phyloP scores from a whole-genome alignment of 2,329 filamentous ascomycete genomes.

The Ramularia endophylla region DNA sequence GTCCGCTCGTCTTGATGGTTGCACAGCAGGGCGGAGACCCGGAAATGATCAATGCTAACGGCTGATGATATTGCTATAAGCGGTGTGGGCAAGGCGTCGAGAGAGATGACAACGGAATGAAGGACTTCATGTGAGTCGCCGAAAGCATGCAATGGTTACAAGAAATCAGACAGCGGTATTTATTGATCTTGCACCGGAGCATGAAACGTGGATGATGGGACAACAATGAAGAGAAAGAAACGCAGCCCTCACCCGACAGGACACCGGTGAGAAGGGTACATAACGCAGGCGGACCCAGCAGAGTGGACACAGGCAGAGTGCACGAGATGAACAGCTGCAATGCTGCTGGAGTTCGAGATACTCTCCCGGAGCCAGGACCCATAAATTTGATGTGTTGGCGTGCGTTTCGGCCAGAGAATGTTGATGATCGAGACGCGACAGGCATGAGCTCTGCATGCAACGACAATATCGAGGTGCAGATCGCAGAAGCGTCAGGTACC shows the following conservation, averaged over 20 bases:
- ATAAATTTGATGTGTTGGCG: slow-evolving; percentile 84
- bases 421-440: slow-evolving; percentile 29
- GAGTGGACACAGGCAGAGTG: slow-evolving; percentile 15
- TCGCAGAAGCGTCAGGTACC: slow-evolving; percentile 23
- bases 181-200: slow-evolving; percentile 10
- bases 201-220: slow-evolving; percentile 12
- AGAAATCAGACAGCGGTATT: slow-evolving; percentile 12
- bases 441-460: slow-evolving; percentile 27
- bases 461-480: slow-evolving; percentile 28
- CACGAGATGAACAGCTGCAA: slow-evolving; percentile 22
- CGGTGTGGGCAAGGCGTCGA: slow-evolving; percentile 12
- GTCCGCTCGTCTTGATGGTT: slow-evolving; percentile 15
- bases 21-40: slow-evolving; percentile 24
- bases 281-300: slow-evolving; percentile 15
- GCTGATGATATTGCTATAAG: slow-evolving; percentile 10
- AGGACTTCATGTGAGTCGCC: slow-evolving; percentile 18
- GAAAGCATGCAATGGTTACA: slow-evolving; percentile 15
- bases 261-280: slow-evolving; percentile 22
- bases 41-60: slow-evolving; percentile 11
- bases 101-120: slow-evolving; percentile 9
- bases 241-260: slow-evolving; percentile 21
- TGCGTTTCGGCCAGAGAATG: slow-evolving; percentile 72
- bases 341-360: slow-evolving; percentile 18
- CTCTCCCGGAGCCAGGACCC: slow-evolving; percentile 35
- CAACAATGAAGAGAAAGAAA: slow-evolving; percentile 9